A percentile compares a stretch with the other conserved stretches of the same genome.
Conservation (phyloP, 768 basidiomycete species). For the Postia placenta region DNA sequence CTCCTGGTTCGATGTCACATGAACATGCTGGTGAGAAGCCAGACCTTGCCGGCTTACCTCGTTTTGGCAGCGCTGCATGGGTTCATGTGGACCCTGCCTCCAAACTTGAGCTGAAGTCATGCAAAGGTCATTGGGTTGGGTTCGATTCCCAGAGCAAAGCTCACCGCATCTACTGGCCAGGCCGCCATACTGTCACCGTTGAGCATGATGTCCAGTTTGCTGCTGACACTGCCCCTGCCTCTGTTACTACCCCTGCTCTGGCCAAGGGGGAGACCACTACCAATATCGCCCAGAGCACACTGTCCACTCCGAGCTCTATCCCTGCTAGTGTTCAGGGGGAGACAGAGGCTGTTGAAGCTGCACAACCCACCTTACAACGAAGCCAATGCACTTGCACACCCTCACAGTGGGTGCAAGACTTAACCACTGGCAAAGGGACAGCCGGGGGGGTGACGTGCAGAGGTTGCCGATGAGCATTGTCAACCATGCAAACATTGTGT, state of each 20-base stretch:
- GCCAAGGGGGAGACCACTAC: no score
- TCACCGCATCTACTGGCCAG: conserved; percentile 7
- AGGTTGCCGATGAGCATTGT: no score
- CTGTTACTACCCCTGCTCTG: not conserved
- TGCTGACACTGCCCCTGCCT: not conserved
- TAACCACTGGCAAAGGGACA: no score
- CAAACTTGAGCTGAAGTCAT: conserved; percentile 2
- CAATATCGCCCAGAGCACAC: no score
- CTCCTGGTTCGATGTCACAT: not conserved
- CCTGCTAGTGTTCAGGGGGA: no score
- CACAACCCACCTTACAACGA: no score
- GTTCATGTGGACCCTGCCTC: not conserved
- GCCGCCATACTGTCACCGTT: not conserved
- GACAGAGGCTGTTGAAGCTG: no score
- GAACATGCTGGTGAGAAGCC: not conserved
- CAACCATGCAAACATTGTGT: no score
- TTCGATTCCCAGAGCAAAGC: conserved; percentile 16
- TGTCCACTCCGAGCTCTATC: no score
- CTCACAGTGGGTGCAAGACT: no score
- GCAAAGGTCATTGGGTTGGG: conserved; percentile 18
- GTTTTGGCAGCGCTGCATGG: conserved; percentile 1
- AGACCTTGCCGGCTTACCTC: not conserved
- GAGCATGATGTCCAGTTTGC: not conserved
- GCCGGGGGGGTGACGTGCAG: no score
- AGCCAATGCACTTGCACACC: no score